These are phyloP conservation scores for Aspergillus eucalypticola DNA, from an alignment of 2,329 filamentous ascomycete species.

Conservation along the genomic window DNA sequence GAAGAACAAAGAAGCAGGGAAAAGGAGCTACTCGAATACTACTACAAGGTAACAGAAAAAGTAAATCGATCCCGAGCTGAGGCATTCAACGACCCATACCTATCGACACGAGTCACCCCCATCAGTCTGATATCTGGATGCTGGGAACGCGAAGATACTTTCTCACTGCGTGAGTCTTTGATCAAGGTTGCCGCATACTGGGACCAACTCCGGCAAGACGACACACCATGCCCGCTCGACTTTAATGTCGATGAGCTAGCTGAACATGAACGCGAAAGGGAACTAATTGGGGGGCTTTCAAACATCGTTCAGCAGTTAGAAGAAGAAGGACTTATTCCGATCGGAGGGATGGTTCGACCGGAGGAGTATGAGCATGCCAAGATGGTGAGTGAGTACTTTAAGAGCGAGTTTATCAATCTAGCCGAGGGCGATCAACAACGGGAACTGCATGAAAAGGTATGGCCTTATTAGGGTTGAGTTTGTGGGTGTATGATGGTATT, in stretches of 20 bases:
- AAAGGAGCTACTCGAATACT: constrained; percentile 10
- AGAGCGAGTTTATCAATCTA: constrained; percentile 18
- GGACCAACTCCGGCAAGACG: constrained; percentile 6
- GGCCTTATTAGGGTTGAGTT: constrained; percentile 13
- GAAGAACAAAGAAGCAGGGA: background rate
- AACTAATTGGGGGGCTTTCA: constrained; percentile 18
- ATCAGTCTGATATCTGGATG: constrained; percentile 16
- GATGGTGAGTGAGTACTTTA: constrained; percentile 14
- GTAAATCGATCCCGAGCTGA: constrained; percentile 4
- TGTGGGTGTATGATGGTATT: too few relatives aligned
- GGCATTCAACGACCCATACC: constrained; percentile 9
- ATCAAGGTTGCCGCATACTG: constrained; percentile 18
- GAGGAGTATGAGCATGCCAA: constrained; percentile 18
- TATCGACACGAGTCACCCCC: constrained; percentile 9
- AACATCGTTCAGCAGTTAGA: constrained; percentile 19
- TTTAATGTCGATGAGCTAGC: constrained; percentile 16
- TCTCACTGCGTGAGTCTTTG: constrained; percentile 21
- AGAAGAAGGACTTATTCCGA: constrained; percentile 17
- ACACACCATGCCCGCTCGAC: constrained; percentile 12
- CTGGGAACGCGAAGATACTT: constrained; percentile 21
- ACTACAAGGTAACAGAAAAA: constrained; percentile 3
- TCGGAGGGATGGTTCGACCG: constrained; percentile 21
- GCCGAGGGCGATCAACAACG: constrained; percentile 14
- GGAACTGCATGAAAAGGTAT: constrained; percentile 20
- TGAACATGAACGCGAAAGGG: constrained; percentile 17